These are phyloP conservation scores for Aspergillus cejpii DNA, from an alignment of 2,329 filamentous ascomycete genomes.

Conservation along the genomic window DNA sequence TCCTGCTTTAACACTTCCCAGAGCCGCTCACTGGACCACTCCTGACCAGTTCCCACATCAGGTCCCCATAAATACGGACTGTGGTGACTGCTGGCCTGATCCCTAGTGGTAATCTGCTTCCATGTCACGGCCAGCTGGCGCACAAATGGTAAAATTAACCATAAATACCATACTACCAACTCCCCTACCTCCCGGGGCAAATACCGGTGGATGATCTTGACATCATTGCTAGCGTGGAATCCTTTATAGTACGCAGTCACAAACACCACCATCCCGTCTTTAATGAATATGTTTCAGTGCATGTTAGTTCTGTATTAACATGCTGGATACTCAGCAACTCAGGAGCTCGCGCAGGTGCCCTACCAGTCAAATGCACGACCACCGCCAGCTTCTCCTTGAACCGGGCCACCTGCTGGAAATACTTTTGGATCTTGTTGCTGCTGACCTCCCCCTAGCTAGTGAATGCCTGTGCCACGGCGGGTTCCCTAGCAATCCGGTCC, in stretches of 20 bases:
- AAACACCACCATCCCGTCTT: not conserved
- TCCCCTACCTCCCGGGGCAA: no score
- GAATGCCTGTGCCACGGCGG: not conserved
- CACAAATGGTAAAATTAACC: no score
- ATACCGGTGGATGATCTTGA: no score
- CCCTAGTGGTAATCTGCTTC: no score
- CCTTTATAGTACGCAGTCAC: not conserved
- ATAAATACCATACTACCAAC: no score
- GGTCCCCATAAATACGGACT: no score
- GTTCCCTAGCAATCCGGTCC: not conserved
- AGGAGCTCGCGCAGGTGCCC: not conserved
- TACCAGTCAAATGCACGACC: not conserved
- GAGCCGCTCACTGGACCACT: no score
- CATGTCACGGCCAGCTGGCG: not conserved
- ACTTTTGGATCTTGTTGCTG: not conserved
- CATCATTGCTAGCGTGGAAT: no score
- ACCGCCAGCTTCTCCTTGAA: constrained; percentile 4
- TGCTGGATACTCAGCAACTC: constrained; percentile 1
- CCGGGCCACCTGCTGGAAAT: not conserved
- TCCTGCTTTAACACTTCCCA: no score
- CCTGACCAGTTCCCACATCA: no score
- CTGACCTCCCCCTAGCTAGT: not conserved
- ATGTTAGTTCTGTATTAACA: not conserved
- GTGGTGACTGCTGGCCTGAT: no score
- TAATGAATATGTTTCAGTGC: constrained; percentile 4